phyloP scores from a whole-genome alignment of 768 basidiomycete genomes.

The Boletus sp. region DNA sequence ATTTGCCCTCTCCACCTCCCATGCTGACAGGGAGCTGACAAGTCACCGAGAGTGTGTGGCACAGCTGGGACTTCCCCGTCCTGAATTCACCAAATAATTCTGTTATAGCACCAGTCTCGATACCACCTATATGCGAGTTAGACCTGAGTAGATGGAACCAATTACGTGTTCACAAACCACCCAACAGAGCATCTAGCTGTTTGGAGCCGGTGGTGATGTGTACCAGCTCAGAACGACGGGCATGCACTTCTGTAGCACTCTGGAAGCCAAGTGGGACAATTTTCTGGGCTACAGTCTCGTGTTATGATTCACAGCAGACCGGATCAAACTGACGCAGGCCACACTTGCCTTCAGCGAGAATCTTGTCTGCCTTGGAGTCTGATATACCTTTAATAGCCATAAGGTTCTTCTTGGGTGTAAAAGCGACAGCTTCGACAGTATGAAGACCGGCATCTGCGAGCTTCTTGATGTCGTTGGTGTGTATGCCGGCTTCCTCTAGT shows the following conservation, averaged over 20 bases:
- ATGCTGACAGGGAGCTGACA: constrained; percentile 96
- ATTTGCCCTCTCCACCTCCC: constrained; percentile 99
- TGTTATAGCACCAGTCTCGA: constrained; percentile 98
- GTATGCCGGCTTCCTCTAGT: constrained; percentile 84
- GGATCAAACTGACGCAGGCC: neutral
- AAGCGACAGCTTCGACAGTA: constrained; percentile 94
- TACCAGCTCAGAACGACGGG: constrained; percentile 89
- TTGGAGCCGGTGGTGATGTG: constrained; percentile 97
- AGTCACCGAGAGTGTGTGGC: constrained; percentile 96
- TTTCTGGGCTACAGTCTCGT: constrained; percentile 71
- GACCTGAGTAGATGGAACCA: constrained; percentile 1
- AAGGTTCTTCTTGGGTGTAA: constrained; percentile 91
- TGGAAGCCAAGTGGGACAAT: constrained; percentile 97
- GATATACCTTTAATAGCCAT: constrained; percentile 94
- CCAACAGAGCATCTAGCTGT: constrained; percentile 91
- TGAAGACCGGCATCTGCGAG: constrained; percentile 87
- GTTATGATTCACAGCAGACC: constrained; percentile 6
- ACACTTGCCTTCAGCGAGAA: constrained; percentile 77
- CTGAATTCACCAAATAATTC: constrained; percentile 98
- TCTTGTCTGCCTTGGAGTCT: constrained; percentile 96
- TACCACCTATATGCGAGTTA: constrained; percentile 59
- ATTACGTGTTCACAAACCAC: constrained; percentile 50
- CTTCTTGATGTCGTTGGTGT: constrained; percentile 91
- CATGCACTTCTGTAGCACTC: constrained; percentile 96
- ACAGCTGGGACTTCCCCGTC: constrained; percentile 97